These are phyloP conservation scores for Fomitopsis pulvina DNA, from an alignment of 768 basidiomycete species.

Conservation along the genomic window DNA sequence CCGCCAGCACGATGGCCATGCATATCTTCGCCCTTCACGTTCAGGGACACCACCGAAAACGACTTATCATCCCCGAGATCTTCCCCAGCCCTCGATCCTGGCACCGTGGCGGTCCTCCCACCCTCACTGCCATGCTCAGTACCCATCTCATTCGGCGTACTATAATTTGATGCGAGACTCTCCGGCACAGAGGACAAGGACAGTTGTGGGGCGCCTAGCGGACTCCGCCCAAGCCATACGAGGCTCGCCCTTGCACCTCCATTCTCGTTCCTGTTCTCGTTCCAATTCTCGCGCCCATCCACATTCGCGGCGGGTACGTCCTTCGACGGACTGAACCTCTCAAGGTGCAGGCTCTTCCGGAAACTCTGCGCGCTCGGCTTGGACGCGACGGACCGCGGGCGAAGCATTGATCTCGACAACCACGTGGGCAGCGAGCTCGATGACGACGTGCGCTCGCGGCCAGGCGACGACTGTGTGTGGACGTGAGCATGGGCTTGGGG, in stretches of 20 bases:
- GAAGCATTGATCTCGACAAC: background rate
- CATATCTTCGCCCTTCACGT: background rate
- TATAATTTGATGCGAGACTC: background rate
- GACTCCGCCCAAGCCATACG: too few relatives aligned
- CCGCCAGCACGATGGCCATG: background rate
- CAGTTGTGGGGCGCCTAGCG: too few relatives aligned
- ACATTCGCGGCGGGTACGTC: background rate
- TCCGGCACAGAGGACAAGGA: background rate
- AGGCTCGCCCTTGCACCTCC: too few relatives aligned
- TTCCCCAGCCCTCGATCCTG: background rate
- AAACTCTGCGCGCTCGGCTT: background rate
- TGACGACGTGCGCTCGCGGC: background rate
- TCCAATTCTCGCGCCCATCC: background rate
- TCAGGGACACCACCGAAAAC: background rate
- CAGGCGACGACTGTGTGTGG: background rate
- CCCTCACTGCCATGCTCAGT: too few relatives aligned
- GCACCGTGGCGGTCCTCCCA: too few relatives aligned
- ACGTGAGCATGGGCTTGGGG: too few relatives aligned
- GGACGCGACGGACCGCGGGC: background rate
- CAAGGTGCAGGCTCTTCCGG: background rate
- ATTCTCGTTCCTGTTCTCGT: too few relatives aligned
- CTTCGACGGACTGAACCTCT: background rate
- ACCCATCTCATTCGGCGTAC: background rate
- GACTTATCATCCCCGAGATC: background rate
- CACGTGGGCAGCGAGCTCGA: background rate